These are phyloP conservation scores for Coix lacrymajobi DNA, from an alignment of 176 grass and related monocot species.

Conservation along the genomic window DNA sequence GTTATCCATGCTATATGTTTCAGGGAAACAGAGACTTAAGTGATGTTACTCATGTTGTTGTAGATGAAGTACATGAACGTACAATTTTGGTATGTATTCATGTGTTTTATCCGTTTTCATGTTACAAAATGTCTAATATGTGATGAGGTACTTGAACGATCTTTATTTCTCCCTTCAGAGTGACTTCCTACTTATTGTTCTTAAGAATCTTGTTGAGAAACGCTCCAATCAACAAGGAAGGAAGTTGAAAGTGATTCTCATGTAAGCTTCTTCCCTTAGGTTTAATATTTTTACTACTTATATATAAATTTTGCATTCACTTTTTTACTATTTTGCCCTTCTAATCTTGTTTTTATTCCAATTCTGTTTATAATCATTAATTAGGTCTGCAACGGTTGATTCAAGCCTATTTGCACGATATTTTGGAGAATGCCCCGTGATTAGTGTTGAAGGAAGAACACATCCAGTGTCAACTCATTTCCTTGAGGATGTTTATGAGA, in stretches of 20 bases:
- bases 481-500: conserved; percentile 93
- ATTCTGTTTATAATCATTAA: conserved; percentile 25
- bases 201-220: conserved; percentile 83
- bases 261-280: conserved; percentile 33
- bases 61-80: conserved; percentile 96
- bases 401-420: conserved; percentile 85
- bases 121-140: conserved; percentile 19
- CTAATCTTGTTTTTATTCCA: not conserved
- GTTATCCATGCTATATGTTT: conserved; percentile 22
- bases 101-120: conserved; percentile 16
- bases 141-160: conserved; percentile 40
- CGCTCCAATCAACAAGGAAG: conserved; percentile 45
- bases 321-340: conserved; percentile 7
- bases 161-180: conserved; percentile 45
- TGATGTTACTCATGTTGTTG: conserved; percentile 89
- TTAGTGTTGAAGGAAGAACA: conserved; percentile 95
- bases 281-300: not conserved
- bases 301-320: conserved; percentile 5
- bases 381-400: conserved; percentile 93
- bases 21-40: conserved; percentile 86
- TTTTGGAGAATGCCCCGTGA: conserved; percentile 85
- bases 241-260: conserved; percentile 97
- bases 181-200: conserved; percentile 85
- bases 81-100: conserved; percentile 81
- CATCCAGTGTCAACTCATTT: conserved; percentile 86